Conservation (phyloP, 306 rosid species). For the Comarum palustre region DNA sequence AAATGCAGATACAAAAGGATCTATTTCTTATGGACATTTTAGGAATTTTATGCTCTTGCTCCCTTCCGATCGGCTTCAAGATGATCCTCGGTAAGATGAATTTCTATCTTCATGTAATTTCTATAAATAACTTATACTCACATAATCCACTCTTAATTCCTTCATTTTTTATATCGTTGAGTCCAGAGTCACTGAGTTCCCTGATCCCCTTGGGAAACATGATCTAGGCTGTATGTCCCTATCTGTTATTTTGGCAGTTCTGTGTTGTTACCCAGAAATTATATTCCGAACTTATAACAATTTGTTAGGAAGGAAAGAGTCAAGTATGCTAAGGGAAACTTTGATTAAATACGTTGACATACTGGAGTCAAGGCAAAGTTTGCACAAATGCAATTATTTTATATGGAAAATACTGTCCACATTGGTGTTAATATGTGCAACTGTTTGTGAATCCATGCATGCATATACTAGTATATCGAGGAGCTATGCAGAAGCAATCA, state of each 20-base stretch:
- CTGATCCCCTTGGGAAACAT: neutral
- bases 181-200: neutral
- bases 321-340: neutral
- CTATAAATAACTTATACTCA: neutral
- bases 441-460: neutral
- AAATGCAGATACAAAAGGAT: constrained; percentile 84
- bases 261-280: neutral
- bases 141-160: neutral
- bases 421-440: neutral
- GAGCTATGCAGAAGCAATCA: neutral
- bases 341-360: neutral
- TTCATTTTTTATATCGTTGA: neutral
- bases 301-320: neutral
- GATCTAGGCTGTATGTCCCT: neutral
- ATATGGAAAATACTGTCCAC: neutral
- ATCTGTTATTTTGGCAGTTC: neutral
- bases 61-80: constrained; percentile 96
- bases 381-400: neutral
- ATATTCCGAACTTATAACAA: neutral
- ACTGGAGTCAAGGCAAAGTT: neutral
- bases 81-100: constrained; percentile 85
- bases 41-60: constrained; percentile 97
- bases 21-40: constrained; percentile 96
- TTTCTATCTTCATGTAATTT: constrained; percentile 22
- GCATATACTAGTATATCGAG: neutral